Percentiles rank a stretch among this genome's conserved stretches.
Evolutionary conservation across 2,329 filamentous ascomycete genomes (phyloP).

Genomic region (Fusarium clavum): DNA sequence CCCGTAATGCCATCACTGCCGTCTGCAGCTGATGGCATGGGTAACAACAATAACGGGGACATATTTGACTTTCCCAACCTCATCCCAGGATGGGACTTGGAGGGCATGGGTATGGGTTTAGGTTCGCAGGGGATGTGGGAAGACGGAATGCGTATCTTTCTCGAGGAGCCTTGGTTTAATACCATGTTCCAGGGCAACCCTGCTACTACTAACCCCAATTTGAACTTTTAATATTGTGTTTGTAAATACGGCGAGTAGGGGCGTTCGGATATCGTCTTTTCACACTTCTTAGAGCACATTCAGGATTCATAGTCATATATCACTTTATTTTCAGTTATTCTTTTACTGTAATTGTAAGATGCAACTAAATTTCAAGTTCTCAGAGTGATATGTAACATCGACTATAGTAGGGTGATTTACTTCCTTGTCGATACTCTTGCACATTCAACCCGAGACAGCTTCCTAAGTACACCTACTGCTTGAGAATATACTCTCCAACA

Average conservation of each 20-base stretch:
- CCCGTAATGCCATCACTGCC: constrained; percentile 38
- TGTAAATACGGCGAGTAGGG: neutral
- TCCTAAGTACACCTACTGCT: constrained; percentile 2
- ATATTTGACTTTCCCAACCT: constrained; percentile 39
- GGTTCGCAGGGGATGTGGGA: constrained; percentile 48
- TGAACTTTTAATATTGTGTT: constrained; percentile 48
- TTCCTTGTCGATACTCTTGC: neutral
- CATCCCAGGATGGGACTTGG: constrained; percentile 48
- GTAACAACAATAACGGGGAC: constrained; percentile 28
- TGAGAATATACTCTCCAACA: constrained; percentile 37
- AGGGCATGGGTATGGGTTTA: constrained; percentile 45
- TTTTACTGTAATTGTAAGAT: neutral
- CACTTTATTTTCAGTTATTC: neutral
- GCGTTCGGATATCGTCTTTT: neutral
- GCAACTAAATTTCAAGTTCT: neutral
- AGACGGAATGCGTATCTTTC: constrained; percentile 52
- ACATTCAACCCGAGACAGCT: neutral
- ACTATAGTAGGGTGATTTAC: neutral
- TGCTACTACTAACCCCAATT: constrained; percentile 48
- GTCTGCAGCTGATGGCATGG: constrained; percentile 20
- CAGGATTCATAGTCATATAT: neutral
- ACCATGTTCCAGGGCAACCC: constrained; percentile 53
- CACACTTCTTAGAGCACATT: neutral
- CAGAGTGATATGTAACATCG: neutral
- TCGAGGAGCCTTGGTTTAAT: constrained; percentile 56